Evolutionary conservation across 78 protist species (phyloP).

Genomic region (Emiliania huxleyi): DNA sequence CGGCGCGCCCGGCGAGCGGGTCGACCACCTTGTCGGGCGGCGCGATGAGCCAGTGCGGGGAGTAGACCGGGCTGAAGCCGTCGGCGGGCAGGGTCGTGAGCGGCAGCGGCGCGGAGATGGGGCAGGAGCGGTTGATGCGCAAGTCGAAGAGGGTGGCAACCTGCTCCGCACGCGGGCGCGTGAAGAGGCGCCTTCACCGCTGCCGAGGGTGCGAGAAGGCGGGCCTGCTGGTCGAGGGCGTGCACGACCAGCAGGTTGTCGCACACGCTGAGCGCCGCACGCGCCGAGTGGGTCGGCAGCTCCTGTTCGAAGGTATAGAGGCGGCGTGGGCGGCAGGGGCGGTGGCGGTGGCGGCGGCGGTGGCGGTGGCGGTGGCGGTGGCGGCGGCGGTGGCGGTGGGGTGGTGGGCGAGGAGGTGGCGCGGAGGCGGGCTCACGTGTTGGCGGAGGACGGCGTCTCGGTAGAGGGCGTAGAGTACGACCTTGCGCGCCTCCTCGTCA

Average conservation of each 20-base stretch:
- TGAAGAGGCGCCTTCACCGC: background rate
- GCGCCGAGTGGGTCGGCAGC: background rate
- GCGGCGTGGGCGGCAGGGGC: too few species aligned
- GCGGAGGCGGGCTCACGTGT: too few species aligned
- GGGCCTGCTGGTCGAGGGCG: background rate
- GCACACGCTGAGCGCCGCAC: background rate
- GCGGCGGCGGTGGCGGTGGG: background rate
- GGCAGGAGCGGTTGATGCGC: background rate
- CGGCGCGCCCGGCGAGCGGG: background rate
- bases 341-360: background rate
- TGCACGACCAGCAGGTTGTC: conserved; percentile 20
- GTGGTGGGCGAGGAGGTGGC: too few species aligned
- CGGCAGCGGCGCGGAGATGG: conserved; percentile 1
- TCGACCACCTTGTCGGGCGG: background rate
- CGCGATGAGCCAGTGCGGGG: background rate
- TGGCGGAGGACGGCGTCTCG: background rate
- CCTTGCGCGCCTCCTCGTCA: background rate
- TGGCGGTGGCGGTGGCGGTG: background rate
- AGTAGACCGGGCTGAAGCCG: background rate
- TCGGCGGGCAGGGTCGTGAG: background rate
- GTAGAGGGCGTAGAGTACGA: background rate
- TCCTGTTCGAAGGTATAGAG: too few species aligned
- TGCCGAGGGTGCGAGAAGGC: background rate
- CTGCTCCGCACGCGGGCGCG: background rate
- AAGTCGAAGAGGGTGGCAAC: background rate